phyloP scores from a whole-genome alignment of 768 basidiomycete species.

The Panaeolus papilionaceus region DNA sequence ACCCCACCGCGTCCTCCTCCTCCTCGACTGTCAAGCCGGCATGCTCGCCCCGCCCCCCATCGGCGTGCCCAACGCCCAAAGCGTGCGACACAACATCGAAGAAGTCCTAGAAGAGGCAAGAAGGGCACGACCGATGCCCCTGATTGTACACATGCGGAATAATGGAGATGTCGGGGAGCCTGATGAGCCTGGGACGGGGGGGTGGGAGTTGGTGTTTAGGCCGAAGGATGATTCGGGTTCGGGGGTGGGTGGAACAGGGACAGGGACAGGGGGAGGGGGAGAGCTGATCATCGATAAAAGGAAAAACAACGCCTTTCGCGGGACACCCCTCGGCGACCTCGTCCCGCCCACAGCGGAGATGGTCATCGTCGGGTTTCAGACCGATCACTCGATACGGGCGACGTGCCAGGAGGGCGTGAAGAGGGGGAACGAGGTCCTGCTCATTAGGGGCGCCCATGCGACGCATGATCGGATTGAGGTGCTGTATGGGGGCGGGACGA shows the following conservation, averaged over 20 bases:
- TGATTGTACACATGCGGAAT: conserved; percentile 74
- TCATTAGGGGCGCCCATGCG: conserved; percentile 70
- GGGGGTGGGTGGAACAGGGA: neutral
- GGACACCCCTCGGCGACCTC: conserved; percentile 56
- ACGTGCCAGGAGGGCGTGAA: conserved; percentile 68
- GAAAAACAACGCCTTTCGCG: conserved; percentile 74
- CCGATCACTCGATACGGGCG: conserved; percentile 65
- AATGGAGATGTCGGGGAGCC: conserved; percentile 64
- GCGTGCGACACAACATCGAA: conserved; percentile 53
- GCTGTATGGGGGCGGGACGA: conserved; percentile 60
- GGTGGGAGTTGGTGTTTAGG: conserved; percentile 67
- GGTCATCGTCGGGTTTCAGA: conserved; percentile 70
- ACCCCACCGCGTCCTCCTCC: conserved; percentile 54
- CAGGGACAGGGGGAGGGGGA: neutral
- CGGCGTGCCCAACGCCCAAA: conserved; percentile 55
- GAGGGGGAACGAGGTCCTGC: conserved; percentile 69
- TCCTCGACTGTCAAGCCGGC: conserved; percentile 62
- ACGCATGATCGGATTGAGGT: conserved; percentile 73
- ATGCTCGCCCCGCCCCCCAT: conserved; percentile 53
- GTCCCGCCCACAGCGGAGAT: conserved; percentile 63
- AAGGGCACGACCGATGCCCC: conserved; percentile 50
- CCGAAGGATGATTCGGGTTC: conserved; percentile 29
- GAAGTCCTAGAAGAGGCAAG: conserved; percentile 58
- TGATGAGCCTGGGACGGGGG: conserved; percentile 60
- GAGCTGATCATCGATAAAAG: conserved; percentile 69